These are phyloP conservation scores for Mollisiaceae sp. DNA, from an alignment of 2,329 filamentous ascomycete genomes.

Conservation along the genomic window DNA sequence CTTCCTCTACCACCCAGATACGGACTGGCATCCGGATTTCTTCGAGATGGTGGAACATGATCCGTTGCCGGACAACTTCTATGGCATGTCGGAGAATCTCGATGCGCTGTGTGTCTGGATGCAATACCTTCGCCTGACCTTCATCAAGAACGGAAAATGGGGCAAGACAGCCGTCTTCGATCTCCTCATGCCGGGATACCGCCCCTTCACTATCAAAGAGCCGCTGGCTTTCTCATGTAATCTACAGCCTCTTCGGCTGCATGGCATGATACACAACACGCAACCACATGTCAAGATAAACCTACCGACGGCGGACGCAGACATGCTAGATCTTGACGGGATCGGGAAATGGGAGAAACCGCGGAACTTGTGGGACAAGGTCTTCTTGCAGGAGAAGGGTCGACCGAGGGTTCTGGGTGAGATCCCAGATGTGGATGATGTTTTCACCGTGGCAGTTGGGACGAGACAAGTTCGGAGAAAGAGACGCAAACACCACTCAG, in stretches of 20 bases:
- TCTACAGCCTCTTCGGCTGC: slow-evolving; percentile 47
- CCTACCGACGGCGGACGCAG: slow-evolving; percentile 35
- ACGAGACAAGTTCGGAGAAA: background rate
- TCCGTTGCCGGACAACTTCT: slow-evolving; percentile 45
- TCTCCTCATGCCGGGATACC: slow-evolving; percentile 48
- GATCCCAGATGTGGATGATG: background rate
- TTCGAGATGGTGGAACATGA: slow-evolving; percentile 45
- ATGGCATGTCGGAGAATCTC: slow-evolving; percentile 49
- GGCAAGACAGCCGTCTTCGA: slow-evolving; percentile 42
- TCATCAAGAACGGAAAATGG: slow-evolving; percentile 26
- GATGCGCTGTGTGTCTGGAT: slow-evolving; percentile 49
- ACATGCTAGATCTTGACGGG: slow-evolving; percentile 6
- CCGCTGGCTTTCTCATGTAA: slow-evolving; percentile 45
- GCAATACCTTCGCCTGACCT: slow-evolving; percentile 32
- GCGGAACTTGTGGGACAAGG: background rate
- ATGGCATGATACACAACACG: slow-evolving; percentile 48
- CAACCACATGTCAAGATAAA: slow-evolving; percentile 48
- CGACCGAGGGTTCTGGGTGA: background rate
- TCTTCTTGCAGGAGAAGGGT: background rate
- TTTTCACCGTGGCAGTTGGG: background rate
- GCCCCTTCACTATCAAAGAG: slow-evolving; percentile 46
- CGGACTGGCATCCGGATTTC: slow-evolving; percentile 49
- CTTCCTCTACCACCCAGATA: slow-evolving; percentile 50
- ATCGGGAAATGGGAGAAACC: slow-evolving; percentile 13
- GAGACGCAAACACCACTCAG: background rate